Percentiles rank a stretch among this genome's conserved stretches.
Evolutionary conservation across 208 protist genomes (phyloP).

Genomic region (Leishmania arabica): DNA sequence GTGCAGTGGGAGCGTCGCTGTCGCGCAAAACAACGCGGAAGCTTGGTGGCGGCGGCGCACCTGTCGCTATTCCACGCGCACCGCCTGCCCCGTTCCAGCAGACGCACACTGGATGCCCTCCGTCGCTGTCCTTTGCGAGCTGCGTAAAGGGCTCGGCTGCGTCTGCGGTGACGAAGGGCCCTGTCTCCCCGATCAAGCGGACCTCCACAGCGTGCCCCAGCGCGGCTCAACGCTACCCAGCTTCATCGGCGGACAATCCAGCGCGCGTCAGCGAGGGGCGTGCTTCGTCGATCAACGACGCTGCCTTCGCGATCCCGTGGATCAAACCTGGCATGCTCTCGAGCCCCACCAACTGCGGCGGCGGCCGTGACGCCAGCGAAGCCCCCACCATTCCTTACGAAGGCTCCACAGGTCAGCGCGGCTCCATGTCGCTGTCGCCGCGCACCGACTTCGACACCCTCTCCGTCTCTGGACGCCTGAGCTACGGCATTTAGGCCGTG

Average conservation of each 20-base stretch:
- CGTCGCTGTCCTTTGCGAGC: conserved; percentile 17
- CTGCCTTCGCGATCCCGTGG: conserved; percentile 26
- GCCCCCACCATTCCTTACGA: conserved; percentile 37
- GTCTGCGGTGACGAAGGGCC: conserved; percentile 6
- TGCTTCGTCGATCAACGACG: conserved; percentile 4
- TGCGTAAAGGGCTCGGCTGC: not conserved
- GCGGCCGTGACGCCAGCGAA: conserved; percentile 31
- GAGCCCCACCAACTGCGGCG: conserved; percentile 32
- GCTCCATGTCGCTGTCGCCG: conserved; percentile 28
- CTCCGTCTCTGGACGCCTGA: conserved; percentile 26
- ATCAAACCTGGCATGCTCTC: conserved; percentile 22
- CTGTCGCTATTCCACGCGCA: not conserved
- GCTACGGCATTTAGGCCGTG: conserved; percentile 17
- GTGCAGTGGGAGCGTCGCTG: not conserved
- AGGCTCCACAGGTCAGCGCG: conserved; percentile 28
- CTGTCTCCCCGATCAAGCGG: conserved; percentile 33
- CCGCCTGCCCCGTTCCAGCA: conserved; percentile 24
- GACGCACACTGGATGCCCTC: conserved; percentile 24
- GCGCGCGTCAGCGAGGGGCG: conserved; percentile 1
- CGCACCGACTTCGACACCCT: conserved; percentile 27
- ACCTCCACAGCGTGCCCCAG: conserved; percentile 30
- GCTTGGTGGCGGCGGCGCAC: not conserved
- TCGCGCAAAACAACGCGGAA: conserved; percentile 13
- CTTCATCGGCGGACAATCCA: conserved; percentile 8
- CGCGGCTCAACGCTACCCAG: conserved; percentile 20